Percentiles rank a stretch among this genome's conserved stretches.
These are phyloP conservation scores for Cerrena zonata DNA, from an alignment of 1,284 basidiomycete species.

Conservation along the genomic window DNA sequence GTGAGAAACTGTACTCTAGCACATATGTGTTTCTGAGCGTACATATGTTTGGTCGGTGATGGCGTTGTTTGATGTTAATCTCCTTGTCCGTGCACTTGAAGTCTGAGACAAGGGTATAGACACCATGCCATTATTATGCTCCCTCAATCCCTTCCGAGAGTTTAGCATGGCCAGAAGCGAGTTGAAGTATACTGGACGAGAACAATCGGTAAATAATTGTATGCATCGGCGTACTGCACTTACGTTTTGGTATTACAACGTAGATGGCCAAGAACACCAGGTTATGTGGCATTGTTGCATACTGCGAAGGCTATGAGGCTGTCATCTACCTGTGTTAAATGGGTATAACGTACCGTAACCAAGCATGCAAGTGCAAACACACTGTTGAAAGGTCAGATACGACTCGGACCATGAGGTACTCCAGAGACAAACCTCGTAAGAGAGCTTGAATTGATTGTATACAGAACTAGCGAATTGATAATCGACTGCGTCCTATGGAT, in stretches of 20 bases:
- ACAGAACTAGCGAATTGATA: slow-evolving; percentile 15
- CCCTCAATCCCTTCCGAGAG: slow-evolving; percentile 28
- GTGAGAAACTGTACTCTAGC: background rate
- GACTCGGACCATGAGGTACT: slow-evolving; percentile 6
- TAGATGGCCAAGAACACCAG: slow-evolving; percentile 36
- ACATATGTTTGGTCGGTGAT: background rate
- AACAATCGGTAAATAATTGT: background rate
- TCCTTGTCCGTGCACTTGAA: slow-evolving; percentile 1
- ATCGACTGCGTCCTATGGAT: slow-evolving; percentile 16
- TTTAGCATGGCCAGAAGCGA: slow-evolving; percentile 36
- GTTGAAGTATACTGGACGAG: slow-evolving; percentile 33
- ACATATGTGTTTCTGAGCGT: slow-evolving; percentile 1
- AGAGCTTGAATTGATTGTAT: slow-evolving; percentile 19
- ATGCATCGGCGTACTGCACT: slow-evolving; percentile 2
- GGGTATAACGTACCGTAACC: slow-evolving; percentile 25
- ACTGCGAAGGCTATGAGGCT: slow-evolving; percentile 18
- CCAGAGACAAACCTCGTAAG: slow-evolving; percentile 9
- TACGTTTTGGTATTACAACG: slow-evolving; percentile 34
- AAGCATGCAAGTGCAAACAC: slow-evolving; percentile 29
- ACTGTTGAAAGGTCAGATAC: slow-evolving; percentile 10
- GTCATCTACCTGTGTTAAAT: background rate
- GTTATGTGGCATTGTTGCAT: slow-evolving; percentile 32
- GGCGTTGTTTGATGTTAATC: background rate
- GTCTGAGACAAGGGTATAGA: slow-evolving; percentile 13
- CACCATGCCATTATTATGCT: slow-evolving; percentile 11